These are phyloP conservation scores for Aspergillus ochraceus DNA, from an alignment of 2,329 filamentous ascomycete genomes.

Conservation along the genomic window DNA sequence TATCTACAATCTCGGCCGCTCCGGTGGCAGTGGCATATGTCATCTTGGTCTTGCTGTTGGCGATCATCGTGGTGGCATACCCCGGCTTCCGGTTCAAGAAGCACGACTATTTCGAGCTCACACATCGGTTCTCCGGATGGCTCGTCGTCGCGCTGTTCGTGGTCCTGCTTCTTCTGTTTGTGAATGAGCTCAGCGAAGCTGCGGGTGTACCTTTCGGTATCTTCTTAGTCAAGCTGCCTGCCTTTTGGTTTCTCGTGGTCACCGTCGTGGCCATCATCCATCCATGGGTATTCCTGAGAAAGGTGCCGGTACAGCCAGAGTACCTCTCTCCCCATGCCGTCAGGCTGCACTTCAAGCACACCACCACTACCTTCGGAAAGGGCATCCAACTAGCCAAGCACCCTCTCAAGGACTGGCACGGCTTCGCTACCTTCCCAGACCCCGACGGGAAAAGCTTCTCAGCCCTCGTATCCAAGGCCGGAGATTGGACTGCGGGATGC, in stretches of 20 bases:
- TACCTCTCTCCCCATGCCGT: conserved; percentile 71
- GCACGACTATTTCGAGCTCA: conserved; percentile 70
- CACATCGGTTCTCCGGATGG: conserved; percentile 76
- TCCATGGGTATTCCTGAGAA: conserved; percentile 72
- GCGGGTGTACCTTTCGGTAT: conserved; percentile 35
- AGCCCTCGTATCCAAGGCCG: conserved; percentile 69
- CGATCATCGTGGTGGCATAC: conserved; percentile 64
- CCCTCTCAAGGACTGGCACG: conserved; percentile 71
- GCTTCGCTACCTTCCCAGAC: conserved; percentile 71
- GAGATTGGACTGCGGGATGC: conserved; percentile 69
- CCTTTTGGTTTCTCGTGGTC: conserved; percentile 67
- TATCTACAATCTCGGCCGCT: conserved; percentile 29
- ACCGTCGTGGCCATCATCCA: conserved; percentile 67
- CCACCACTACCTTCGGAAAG: conserved; percentile 57
- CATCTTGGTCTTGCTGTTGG: conserved; percentile 57
- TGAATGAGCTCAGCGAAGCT: conserved; percentile 43
- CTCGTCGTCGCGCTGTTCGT: conserved; percentile 65
- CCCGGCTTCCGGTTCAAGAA: conserved; percentile 61
- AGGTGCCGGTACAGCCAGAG: conserved; percentile 65
- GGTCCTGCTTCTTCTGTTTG: conserved; percentile 59
- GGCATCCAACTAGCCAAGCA: conserved; percentile 61
- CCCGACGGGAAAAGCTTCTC: conserved; percentile 61
- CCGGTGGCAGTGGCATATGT: conserved; percentile 58
- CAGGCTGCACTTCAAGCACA: conserved; percentile 68
- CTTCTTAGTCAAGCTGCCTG: conserved; percentile 49